phyloP scores from a whole-genome alignment of 2,329 filamentous ascomycete species.

The Phaeosphaeria sp. region DNA sequence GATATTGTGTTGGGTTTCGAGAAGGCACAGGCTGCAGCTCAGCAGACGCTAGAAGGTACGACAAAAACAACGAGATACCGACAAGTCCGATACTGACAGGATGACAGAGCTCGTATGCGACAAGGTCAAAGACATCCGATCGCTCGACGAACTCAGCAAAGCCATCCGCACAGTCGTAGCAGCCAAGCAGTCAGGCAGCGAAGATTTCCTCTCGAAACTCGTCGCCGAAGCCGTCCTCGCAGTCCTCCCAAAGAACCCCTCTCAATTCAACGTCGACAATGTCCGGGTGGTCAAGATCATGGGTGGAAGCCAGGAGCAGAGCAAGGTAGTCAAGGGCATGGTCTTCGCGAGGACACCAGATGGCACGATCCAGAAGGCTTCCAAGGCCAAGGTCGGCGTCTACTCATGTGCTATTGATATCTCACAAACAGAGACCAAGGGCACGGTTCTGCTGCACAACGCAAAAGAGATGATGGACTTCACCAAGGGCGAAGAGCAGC shows the following conservation, averaged over 20 bases:
- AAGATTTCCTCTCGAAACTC: constrained; percentile 84
- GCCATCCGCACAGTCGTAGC: constrained; percentile 94
- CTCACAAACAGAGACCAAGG: constrained; percentile 98
- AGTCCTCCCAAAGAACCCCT: constrained; percentile 92
- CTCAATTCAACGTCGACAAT: constrained; percentile 98
- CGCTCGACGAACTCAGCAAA: constrained; percentile 86
- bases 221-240: constrained; percentile 85
- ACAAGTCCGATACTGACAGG: constrained; percentile 15
- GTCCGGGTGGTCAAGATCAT: constrained; percentile 99
- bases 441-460: constrained; percentile 94
- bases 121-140: constrained; percentile 83
- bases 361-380: constrained; percentile 84
- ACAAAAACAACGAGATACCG: constrained; percentile 24
- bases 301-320: constrained; percentile 94
- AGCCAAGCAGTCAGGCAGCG: constrained; percentile 94
- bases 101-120: constrained; percentile 80
- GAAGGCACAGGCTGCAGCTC: constrained; percentile 86
- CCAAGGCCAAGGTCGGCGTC: constrained; percentile 93
- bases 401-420: constrained; percentile 96
- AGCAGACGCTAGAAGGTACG: constrained; percentile 78
- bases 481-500: constrained; percentile 92
- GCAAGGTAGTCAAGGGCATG: constrained; percentile 95
- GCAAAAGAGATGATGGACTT: constrained; percentile 99
- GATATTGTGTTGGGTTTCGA: constrained; percentile 97
- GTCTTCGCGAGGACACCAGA: constrained; percentile 97